A percentile compares a stretch with the other conserved stretches of the same genome.
These are phyloP conservation scores for Wickerhamiella sorbophila DNA, from an alignment of 805 yeast species.

Conservation along the genomic window DNA sequence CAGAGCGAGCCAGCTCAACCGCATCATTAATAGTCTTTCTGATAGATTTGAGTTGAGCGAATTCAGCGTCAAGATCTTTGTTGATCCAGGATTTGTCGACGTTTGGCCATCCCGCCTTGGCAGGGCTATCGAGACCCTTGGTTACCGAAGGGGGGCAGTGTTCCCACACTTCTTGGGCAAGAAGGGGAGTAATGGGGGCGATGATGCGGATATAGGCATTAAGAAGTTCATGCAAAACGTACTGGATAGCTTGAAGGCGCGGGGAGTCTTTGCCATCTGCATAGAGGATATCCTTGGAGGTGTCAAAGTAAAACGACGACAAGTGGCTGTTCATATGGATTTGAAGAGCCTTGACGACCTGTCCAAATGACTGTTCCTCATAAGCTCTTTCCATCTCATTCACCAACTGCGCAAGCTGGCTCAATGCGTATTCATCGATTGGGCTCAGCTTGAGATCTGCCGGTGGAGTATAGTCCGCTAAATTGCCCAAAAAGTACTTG, in stretches of 20 bases:
- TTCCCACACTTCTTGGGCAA: conserved; percentile 83
- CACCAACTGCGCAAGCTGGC: conserved; percentile 38
- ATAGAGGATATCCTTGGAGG: conserved; percentile 73
- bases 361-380: conserved; percentile 47
- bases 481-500: conserved; percentile 66
- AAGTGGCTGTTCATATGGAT: conserved; percentile 60
- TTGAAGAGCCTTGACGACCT: conserved; percentile 52
- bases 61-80: conserved; percentile 27
- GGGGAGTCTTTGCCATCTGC: conserved; percentile 40
- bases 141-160: conserved; percentile 29
- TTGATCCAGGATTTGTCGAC: conserved; percentile 28
- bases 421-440: conserved; percentile 49
- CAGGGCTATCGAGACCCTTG: conserved; percentile 30
- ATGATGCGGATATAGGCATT: conserved; percentile 49
- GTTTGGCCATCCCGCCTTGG: conserved; percentile 32
- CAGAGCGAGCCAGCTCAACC: conserved; percentile 42
- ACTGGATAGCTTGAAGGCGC: conserved; percentile 47
- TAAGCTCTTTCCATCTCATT: conserved; percentile 32
- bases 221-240: conserved; percentile 44
- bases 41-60: conserved; percentile 30
- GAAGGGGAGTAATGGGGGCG: conserved; percentile 69
- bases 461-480: conserved; percentile 29
- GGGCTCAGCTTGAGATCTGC: conserved; percentile 10
- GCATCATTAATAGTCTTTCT: conserved; percentile 36
- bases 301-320: conserved; percentile 75